A percentile compares a stretch with the other conserved stretches of the same genome.
Conservation (phyloP, 768 basidiomycete species). For the Termitomyces sp. region DNA sequence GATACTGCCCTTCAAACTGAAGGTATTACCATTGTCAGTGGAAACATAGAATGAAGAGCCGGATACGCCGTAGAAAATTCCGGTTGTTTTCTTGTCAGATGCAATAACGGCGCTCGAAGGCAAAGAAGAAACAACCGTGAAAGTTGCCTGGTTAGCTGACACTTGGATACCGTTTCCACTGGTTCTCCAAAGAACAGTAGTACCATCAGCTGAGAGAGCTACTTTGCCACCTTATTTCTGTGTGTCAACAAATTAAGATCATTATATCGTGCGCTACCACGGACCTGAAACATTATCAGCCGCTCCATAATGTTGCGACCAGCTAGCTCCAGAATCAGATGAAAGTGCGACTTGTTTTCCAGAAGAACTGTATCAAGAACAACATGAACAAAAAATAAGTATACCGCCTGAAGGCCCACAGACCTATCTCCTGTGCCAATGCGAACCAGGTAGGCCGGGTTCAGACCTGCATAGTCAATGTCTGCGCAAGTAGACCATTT, state of each 20-base stretch:
- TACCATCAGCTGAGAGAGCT: slow-evolving; percentile 51
- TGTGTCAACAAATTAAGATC: neutral
- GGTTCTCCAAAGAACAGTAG: slow-evolving; percentile 59
- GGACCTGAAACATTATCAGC: slow-evolving; percentile 42
- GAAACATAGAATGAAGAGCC: slow-evolving; percentile 60
- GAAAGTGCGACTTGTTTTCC: slow-evolving; percentile 61
- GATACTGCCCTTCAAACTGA: slow-evolving; percentile 40
- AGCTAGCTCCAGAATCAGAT: slow-evolving; percentile 50
- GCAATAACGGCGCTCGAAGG: slow-evolving; percentile 56
- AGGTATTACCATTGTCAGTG: slow-evolving; percentile 53
- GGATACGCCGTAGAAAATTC: slow-evolving; percentile 59
- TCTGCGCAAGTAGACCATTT: slow-evolving; percentile 46
- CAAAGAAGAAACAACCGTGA: slow-evolving; percentile 48
- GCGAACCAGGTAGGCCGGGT: slow-evolving; percentile 48
- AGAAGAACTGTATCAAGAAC: slow-evolving; percentile 27
- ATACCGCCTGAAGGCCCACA: slow-evolving; percentile 1
- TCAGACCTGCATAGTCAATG: slow-evolving; percentile 55
- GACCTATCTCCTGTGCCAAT: slow-evolving; percentile 51
- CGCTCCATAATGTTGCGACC: slow-evolving; percentile 58
- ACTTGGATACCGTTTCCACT: slow-evolving; percentile 47
- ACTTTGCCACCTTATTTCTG: slow-evolving; percentile 35
- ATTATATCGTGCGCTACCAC: slow-evolving; percentile 2
- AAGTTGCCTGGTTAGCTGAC: slow-evolving; percentile 48
- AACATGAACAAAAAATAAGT: neutral
- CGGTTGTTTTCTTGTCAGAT: slow-evolving; percentile 58